Evolutionary conservation across 2,329 filamentous ascomycete species (phyloP).

Genomic region (Graphilbum fragrans): DNA sequence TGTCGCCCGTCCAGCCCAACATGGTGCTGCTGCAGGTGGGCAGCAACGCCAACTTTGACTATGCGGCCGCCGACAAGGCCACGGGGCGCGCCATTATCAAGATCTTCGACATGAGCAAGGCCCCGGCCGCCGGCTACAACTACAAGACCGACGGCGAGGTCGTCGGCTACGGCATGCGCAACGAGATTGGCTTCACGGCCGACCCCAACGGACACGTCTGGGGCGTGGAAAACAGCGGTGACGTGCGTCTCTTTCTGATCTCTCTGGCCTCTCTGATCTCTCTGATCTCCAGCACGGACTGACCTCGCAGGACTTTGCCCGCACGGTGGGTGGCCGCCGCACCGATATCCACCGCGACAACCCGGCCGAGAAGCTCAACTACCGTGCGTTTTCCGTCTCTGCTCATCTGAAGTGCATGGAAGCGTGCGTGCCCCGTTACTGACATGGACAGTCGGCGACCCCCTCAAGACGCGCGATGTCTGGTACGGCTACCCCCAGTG

Average conservation of each 20-base stretch:
- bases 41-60: constrained; percentile 26
- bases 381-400: constrained; percentile 21
- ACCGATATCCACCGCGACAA: constrained; percentile 46
- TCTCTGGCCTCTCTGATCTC: neutral
- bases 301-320: constrained; percentile 28
- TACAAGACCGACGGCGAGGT: constrained; percentile 26
- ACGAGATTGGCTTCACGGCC: constrained; percentile 48
- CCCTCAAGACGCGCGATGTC: constrained; percentile 13
- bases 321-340: constrained; percentile 27
- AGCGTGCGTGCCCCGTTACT: too few species aligned
- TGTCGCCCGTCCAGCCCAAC: constrained; percentile 23
- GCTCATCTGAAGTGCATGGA: neutral
- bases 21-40: constrained; percentile 25
- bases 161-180: constrained; percentile 36
- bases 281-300: neutral
- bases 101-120: constrained; percentile 25
- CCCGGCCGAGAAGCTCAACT: constrained; percentile 55
- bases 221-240: constrained; percentile 41
- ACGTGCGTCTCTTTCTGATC: constrained; percentile 18
- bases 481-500: constrained; percentile 43
- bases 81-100: constrained; percentile 28
- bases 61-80: constrained; percentile 17
- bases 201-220: constrained; percentile 30
- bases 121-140: constrained; percentile 21
- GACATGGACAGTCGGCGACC: constrained; percentile 18